phyloP scores from a whole-genome alignment of 1,139 yeast genomes.

The Citeromyces hawaiiensis region DNA sequence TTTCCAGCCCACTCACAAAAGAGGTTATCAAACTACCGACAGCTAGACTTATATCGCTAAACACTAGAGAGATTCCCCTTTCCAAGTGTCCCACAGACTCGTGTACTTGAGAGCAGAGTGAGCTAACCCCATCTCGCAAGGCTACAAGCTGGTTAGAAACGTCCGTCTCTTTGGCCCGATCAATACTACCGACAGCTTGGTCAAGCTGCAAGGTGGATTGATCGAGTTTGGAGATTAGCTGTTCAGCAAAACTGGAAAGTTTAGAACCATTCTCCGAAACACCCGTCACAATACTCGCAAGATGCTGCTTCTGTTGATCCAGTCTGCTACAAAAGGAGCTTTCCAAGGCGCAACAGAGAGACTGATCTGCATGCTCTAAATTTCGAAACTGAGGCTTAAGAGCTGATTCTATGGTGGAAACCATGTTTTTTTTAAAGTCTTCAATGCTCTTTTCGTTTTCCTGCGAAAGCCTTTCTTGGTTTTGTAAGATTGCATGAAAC shows the following conservation, averaged over 20 bases:
- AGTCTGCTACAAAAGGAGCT: neutral
- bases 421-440: neutral
- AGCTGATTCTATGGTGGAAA: neutral
- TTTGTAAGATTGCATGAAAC: constrained; percentile 9
- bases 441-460: constrained; percentile 5
- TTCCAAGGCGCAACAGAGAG: neutral
- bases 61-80: neutral
- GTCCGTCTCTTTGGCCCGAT: neutral
- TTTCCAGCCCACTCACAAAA: neutral
- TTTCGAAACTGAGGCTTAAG: neutral
- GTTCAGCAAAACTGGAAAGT: neutral
- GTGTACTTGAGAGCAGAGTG: neutral
- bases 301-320: neutral
- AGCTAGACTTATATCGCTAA: neutral
- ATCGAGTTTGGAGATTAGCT: neutral
- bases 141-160: neutral
- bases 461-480: constrained; percentile 6
- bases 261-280: neutral
- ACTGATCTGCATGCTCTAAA: neutral
- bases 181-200: neutral
- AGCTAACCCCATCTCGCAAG: neutral
- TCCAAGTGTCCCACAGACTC: neutral
- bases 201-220: neutral
- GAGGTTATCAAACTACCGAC: neutral
- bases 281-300: neutral